Conservation (phyloP, 805 yeast genomes). For the Metschnikowia shivogae region DNA sequence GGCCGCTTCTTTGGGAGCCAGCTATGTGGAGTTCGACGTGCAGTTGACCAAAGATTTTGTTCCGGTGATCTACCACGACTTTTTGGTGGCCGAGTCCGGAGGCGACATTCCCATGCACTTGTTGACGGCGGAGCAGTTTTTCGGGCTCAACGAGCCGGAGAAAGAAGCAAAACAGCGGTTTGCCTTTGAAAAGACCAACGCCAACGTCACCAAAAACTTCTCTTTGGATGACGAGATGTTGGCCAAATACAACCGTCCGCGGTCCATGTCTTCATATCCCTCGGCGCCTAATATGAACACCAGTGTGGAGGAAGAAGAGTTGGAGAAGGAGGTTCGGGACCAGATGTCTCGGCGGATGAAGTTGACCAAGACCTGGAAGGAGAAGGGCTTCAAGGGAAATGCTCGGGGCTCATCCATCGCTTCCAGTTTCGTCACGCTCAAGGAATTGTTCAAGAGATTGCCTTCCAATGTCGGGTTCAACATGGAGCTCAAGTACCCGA, state of each 20-base stretch:
- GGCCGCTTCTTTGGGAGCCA: slow-evolving; percentile 94
- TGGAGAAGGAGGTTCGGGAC: slow-evolving; percentile 37
- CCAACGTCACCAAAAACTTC: slow-evolving; percentile 19
- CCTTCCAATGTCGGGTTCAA: slow-evolving; percentile 88
- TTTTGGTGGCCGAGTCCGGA: slow-evolving; percentile 91
- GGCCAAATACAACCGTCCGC: slow-evolving; percentile 32
- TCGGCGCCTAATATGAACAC: slow-evolving; percentile 28
- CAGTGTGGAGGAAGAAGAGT: slow-evolving; percentile 26
- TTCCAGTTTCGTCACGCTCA: slow-evolving; percentile 84
- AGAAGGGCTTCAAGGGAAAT: slow-evolving; percentile 88
- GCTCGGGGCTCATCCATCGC: slow-evolving; percentile 85
- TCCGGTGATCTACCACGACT: slow-evolving; percentile 94
- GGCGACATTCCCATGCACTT: slow-evolving; percentile 96
- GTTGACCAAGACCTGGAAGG: slow-evolving; percentile 83
- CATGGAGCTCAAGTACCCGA: slow-evolving; percentile 91
- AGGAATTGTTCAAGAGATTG: slow-evolving; percentile 74
- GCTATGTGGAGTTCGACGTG: slow-evolving; percentile 95
- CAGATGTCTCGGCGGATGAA: slow-evolving; percentile 62
- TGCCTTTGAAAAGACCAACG: slow-evolving; percentile 9
- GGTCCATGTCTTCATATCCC: slow-evolving; percentile 37
- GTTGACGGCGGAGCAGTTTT: slow-evolving; percentile 82
- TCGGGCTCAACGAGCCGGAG: slow-evolving; percentile 44
- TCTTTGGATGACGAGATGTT: slow-evolving; percentile 36
- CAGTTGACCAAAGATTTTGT: slow-evolving; percentile 87
- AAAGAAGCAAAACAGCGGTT: slow-evolving; percentile 11